Conservation (phyloP, 2,329 filamentous ascomycete species). For the Zymoseptoria crescenta region DNA sequence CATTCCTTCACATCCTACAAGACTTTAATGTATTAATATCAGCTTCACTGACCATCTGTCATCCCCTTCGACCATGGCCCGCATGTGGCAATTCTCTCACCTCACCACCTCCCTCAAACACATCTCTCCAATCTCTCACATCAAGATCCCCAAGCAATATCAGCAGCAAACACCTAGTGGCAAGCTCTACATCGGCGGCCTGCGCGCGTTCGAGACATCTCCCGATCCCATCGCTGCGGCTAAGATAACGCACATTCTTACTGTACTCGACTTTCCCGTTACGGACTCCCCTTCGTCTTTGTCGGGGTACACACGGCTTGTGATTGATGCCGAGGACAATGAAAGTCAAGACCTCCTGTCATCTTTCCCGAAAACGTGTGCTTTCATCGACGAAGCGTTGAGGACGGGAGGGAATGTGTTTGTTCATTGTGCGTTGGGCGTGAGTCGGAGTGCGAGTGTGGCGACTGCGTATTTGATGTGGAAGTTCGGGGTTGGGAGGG, state of each 20-base stretch:
- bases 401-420: constrained; percentile 51
- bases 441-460: constrained; percentile 78
- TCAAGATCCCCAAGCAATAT: constrained; percentile 8
- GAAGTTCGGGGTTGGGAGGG: constrained; percentile 39
- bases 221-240: constrained; percentile 49
- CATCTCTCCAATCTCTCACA: constrained; percentile 33
- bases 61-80: constrained; percentile 7
- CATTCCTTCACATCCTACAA: neutral
- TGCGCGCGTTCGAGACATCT: constrained; percentile 35
- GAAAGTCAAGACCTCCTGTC: constrained; percentile 77
- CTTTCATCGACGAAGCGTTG: constrained; percentile 73
- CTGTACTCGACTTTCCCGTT: constrained; percentile 59
- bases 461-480: constrained; percentile 75
- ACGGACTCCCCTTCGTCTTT: constrained; percentile 30
- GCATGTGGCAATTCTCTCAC: constrained; percentile 25
- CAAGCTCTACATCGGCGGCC: constrained; percentile 35
- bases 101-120: constrained; percentile 16
- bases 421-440: constrained; percentile 82
- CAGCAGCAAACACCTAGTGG: constrained; percentile 20
- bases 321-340: constrained; percentile 73
- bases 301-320: constrained; percentile 16
- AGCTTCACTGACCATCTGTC: too few relatives aligned
- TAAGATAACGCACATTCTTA: constrained; percentile 80
- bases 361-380: constrained; percentile 59
- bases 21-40: too few relatives aligned